Evolutionary conservation across 495 filamentous ascomycete species (phyloP).

Genomic region (Achaetomiella virescens): DNA sequence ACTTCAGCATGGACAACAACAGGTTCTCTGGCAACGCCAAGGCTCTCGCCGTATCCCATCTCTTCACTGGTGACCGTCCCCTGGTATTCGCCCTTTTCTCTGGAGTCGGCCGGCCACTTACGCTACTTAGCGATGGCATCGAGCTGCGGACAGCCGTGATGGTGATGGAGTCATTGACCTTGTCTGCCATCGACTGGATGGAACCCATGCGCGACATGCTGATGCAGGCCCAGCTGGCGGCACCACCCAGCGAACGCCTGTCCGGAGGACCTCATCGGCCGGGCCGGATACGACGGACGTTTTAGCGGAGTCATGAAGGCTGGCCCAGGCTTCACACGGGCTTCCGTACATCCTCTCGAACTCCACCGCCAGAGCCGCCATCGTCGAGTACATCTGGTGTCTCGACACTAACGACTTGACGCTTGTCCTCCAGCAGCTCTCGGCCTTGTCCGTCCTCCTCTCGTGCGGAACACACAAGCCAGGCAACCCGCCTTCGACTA

Average conservation of each 20-base stretch:
- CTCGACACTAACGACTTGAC: conserved; percentile 21
- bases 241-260: not conserved
- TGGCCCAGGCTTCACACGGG: conserved; percentile 22
- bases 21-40: conserved; percentile 17
- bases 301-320: conserved; percentile 25
- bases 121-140: conserved; percentile 26
- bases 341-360: conserved; percentile 19
- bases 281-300: conserved; percentile 24
- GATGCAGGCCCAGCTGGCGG: conserved; percentile 15
- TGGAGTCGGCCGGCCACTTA: conserved; percentile 21
- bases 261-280: conserved; percentile 20
- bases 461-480: conserved; percentile 25
- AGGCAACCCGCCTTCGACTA: conserved; percentile 22
- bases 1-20: conserved; percentile 29
- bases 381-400: conserved; percentile 23
- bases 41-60: conserved; percentile 19
- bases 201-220: conserved; percentile 20
- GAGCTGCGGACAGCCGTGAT: conserved; percentile 23
- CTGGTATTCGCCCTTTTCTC: conserved; percentile 26
- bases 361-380: conserved; percentile 9
- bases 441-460: conserved; percentile 19
- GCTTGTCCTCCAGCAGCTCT: conserved; percentile 18
- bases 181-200: conserved; percentile 24
- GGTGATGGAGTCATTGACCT: conserved; percentile 22
- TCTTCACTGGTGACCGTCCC: conserved; percentile 20